Percentiles rank a stretch among this genome's conserved stretches.
Conservation (phyloP, 805 yeast species). For the Alloascoidea africana region DNA sequence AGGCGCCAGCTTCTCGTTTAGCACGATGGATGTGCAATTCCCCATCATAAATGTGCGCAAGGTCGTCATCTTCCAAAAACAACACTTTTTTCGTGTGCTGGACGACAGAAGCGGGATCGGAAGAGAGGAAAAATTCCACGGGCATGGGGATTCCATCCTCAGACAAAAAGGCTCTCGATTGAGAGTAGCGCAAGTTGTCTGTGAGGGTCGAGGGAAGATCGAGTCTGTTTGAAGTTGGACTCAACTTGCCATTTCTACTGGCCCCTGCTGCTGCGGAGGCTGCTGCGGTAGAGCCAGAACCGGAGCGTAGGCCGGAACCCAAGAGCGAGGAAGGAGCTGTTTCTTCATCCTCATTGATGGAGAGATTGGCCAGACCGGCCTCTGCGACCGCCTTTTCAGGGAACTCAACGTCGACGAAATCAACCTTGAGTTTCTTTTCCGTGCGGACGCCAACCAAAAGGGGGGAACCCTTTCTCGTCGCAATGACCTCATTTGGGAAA, state of each 20-base stretch:
- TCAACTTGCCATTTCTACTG: too few relatives aligned
- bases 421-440: conserved; percentile 88
- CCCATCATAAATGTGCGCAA: conserved; percentile 96
- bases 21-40: conserved; percentile 98
- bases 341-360: conserved; percentile 9
- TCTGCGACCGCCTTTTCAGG: too few relatives aligned
- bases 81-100: conserved; percentile 95
- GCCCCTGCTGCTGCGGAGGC: too few relatives aligned
- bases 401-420: conserved; percentile 96
- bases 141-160: conserved; percentile 91
- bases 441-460: conserved; percentile 94
- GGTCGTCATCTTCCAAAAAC: conserved; percentile 94
- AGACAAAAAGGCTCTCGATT: conserved; percentile 91
- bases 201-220: conserved; percentile 20
- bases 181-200: conserved; percentile 69
- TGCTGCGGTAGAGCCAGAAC: too few relatives aligned
- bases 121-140: conserved; percentile 87
- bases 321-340: conserved; percentile 6
- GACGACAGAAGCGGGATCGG: conserved; percentile 93
- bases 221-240: conserved; percentile 9
- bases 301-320: too few relatives aligned
- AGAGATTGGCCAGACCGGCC: conserved; percentile 11
- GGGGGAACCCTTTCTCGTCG: conserved; percentile 97
- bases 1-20: conserved; percentile 58
- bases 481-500: conserved; percentile 91